A percentile compares a stretch with the other conserved stretches of the same genome.
phyloP scores from a whole-genome alignment of 768 basidiomycete genomes.

The Hemileccinum impolitum region DNA sequence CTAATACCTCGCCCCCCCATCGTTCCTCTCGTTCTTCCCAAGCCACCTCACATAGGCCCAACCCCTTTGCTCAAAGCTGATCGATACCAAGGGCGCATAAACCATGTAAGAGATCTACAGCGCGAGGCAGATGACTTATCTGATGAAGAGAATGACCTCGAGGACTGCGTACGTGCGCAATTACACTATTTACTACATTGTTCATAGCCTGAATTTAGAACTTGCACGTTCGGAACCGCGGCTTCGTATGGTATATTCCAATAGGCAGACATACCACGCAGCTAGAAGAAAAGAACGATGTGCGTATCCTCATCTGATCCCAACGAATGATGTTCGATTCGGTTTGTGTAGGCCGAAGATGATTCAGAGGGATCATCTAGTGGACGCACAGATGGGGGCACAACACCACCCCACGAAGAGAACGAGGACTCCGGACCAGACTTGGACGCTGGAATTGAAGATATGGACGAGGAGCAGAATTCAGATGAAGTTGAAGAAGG shows the following conservation, averaged over 20 bases:
- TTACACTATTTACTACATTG: neutral
- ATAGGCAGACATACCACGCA: constrained; percentile 72
- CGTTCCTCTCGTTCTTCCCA: constrained; percentile 67
- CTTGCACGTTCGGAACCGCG: constrained; percentile 57
- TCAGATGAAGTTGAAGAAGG: constrained; percentile 41
- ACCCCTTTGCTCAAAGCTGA: constrained; percentile 49
- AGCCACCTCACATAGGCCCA: constrained; percentile 62
- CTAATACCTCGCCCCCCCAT: constrained; percentile 60
- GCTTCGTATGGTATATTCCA: constrained; percentile 65
- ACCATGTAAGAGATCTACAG: constrained; percentile 61
- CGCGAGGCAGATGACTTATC: constrained; percentile 82
- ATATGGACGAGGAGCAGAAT: constrained; percentile 44
- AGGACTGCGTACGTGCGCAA: constrained; percentile 55
- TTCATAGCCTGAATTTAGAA: constrained; percentile 40
- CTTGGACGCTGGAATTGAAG: constrained; percentile 37
- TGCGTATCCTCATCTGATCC: constrained; percentile 29
- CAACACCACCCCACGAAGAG: constrained; percentile 34
- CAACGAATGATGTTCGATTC: neutral
- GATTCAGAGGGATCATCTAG: constrained; percentile 34
- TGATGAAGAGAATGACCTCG: constrained; percentile 81
- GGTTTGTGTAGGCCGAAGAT: constrained; percentile 27
- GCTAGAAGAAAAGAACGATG: constrained; percentile 84
- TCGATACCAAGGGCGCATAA: constrained; percentile 54
- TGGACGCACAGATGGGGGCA: constrained; percentile 28
- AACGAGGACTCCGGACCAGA: constrained; percentile 39